Conservation (phyloP, 768 basidiomycete species). For the Floccularia luteovirens region DNA sequence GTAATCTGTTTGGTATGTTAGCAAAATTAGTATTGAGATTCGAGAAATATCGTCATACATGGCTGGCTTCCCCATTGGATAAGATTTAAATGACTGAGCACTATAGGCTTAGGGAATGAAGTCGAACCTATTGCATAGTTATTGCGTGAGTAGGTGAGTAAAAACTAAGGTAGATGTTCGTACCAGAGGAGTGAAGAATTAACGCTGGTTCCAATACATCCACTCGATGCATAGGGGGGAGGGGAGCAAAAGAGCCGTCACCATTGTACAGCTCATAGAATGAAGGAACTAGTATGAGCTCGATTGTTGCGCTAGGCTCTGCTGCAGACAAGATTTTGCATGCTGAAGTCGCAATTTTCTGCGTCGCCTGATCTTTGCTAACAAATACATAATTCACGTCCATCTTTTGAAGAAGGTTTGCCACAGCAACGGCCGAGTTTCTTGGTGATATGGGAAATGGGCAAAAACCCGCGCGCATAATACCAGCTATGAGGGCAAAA, state of each 20-base stretch:
- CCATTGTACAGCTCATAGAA: conserved; percentile 6
- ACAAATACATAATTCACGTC: conserved; percentile 15
- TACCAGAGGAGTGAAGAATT: conserved; percentile 18
- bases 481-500: conserved; percentile 13
- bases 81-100: conserved; percentile 5
- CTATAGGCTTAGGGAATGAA: conserved; percentile 10
- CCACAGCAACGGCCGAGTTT: conserved; percentile 19
- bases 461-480: conserved; percentile 14
- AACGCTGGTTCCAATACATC: conserved; percentile 7
- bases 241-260: conserved; percentile 1
- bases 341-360: conserved; percentile 9
- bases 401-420: conserved; percentile 20
- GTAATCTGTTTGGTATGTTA: conserved; percentile 6
- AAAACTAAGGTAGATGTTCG: not conserved
- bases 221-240: conserved; percentile 2
- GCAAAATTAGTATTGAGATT: not conserved
- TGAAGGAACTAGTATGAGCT: conserved; percentile 5
- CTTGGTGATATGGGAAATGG: conserved; percentile 17
- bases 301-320: not conserved
- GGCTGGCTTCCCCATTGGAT: conserved; percentile 6
- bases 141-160: not conserved
- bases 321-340: not conserved
- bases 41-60: conserved; percentile 3
- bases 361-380: conserved; percentile 12
- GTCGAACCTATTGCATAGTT: conserved; percentile 6